A percentile compares a stretch with the other conserved stretches of the same genome.
These are phyloP conservation scores for Dillenia turbinata DNA, from an alignment of 164 flowering plant genomes.

Conservation along the genomic window DNA sequence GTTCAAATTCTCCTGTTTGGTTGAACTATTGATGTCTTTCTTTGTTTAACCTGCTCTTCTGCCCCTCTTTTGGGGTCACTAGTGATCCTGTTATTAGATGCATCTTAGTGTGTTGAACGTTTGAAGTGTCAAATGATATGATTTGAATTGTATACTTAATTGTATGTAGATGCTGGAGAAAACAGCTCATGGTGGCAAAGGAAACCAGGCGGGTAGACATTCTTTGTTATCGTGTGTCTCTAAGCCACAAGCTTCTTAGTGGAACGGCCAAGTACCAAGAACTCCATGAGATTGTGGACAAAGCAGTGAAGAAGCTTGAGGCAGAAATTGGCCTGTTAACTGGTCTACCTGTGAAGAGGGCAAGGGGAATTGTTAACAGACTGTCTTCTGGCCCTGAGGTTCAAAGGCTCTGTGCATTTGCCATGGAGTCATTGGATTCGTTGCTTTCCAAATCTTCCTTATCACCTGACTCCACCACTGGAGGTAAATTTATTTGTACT, in stretches of 20 bases:
- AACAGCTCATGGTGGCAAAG: constrained; percentile 72
- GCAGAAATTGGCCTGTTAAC: constrained; percentile 79
- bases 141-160: neutral
- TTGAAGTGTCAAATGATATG: neutral
- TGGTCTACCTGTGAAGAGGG: constrained; percentile 72
- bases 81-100: too few relatives aligned
- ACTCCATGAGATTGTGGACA: constrained; percentile 53
- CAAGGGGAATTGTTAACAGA: constrained; percentile 90
- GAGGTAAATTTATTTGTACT: too few relatives aligned
- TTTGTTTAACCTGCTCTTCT: too few relatives aligned
- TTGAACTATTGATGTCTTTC: too few relatives aligned
- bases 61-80: too few relatives aligned
- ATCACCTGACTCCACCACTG: neutral
- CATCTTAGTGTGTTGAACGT: neutral
- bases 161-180: constrained; percentile 72
- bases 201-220: constrained; percentile 89
- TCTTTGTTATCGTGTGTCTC: constrained; percentile 71
- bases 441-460: constrained; percentile 24
- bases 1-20: too few relatives aligned
- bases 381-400: constrained; percentile 83
- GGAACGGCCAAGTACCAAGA: constrained; percentile 54
- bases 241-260: constrained; percentile 65
- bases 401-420: constrained; percentile 75
- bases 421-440: constrained; percentile 55
- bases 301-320: constrained; percentile 74